phyloP scores from a whole-genome alignment of 306 rosid genomes.

The Gleditsia sinensis region DNA sequence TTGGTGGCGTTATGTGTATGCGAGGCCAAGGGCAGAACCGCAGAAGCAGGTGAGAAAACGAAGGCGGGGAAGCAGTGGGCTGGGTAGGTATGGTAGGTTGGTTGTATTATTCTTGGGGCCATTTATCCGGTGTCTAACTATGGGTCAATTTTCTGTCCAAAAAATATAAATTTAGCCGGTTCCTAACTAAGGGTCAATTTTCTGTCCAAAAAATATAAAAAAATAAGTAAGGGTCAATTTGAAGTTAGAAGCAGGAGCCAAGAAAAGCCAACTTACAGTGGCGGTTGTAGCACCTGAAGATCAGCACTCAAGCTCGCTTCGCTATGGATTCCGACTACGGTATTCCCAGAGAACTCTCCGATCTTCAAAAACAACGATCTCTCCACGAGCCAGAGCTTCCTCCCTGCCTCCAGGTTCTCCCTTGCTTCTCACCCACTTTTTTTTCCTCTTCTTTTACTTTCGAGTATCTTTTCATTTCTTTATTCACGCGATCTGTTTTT shows the following conservation, averaged over 20 bases:
- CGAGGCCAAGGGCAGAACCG: not conserved
- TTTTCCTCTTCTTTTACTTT: not conserved
- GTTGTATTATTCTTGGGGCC: not conserved
- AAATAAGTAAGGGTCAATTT: not conserved
- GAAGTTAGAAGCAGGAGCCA: no score
- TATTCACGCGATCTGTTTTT: not conserved
- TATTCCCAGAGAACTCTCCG: slow-evolving; percentile 77
- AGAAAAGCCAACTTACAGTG: not conserved
- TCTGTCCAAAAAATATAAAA: not conserved
- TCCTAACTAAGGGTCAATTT: not conserved
- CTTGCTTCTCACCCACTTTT: not conserved
- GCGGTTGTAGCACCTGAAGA: not conserved
- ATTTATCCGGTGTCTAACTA: not conserved
- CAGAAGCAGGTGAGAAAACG: not conserved
- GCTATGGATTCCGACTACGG: slow-evolving; percentile 76
- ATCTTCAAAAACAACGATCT: slow-evolving; percentile 59
- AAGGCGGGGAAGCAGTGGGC: slow-evolving; percentile 6
- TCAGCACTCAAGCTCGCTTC: not conserved
- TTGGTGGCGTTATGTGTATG: not conserved
- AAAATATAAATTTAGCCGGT: no score
- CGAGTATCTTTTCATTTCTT: not conserved
- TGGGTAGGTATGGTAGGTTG: not conserved
- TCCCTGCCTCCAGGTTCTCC: slow-evolving; percentile 69
- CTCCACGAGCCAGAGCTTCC: slow-evolving; percentile 63
- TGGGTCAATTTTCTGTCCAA: not conserved